phyloP scores from a whole-genome alignment of 1,284 basidiomycete genomes.

The Porogramme epimiltina region DNA sequence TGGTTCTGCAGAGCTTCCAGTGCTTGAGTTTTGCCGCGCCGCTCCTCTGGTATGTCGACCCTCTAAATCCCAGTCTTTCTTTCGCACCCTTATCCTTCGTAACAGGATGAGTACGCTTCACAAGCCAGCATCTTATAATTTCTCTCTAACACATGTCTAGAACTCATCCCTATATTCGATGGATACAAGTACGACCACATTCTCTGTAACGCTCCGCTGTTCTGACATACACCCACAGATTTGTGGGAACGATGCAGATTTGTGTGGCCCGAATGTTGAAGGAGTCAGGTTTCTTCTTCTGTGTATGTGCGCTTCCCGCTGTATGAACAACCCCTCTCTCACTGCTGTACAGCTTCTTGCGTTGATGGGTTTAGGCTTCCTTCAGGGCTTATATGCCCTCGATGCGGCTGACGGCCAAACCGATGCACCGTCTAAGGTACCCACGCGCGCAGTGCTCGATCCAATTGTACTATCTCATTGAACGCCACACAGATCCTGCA shows the following conservation, averaged over 20 bases:
- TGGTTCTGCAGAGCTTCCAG: constrained; percentile 81
- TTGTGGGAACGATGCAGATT: constrained; percentile 85
- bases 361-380: constrained; percentile 83
- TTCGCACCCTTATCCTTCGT: not conserved
- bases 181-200: constrained; percentile 66
- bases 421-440: constrained; percentile 54
- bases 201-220: not conserved
- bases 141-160: constrained; percentile 42
- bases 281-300: constrained; percentile 93
- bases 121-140: not conserved
- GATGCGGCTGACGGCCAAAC: constrained; percentile 87
- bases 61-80: not conserved
- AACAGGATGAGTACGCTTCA: constrained; percentile 69
- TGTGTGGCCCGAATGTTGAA: constrained; percentile 88
- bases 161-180: constrained; percentile 79
- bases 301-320: constrained; percentile 42
- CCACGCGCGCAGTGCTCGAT: not conserved
- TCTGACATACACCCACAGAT: constrained; percentile 40
- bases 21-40: constrained; percentile 85
- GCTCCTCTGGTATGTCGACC: constrained; percentile 70
- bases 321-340: not conserved
- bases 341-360: constrained; percentile 60
- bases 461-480: too few species aligned
- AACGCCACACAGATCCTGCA: constrained; percentile 59
- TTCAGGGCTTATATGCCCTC: constrained; percentile 85